Evolutionary conservation across 345 rosid genomes (phyloP), one percentile per base, ranked within the genome.

Genomic region (Toxicodendron radicans): DNA sequence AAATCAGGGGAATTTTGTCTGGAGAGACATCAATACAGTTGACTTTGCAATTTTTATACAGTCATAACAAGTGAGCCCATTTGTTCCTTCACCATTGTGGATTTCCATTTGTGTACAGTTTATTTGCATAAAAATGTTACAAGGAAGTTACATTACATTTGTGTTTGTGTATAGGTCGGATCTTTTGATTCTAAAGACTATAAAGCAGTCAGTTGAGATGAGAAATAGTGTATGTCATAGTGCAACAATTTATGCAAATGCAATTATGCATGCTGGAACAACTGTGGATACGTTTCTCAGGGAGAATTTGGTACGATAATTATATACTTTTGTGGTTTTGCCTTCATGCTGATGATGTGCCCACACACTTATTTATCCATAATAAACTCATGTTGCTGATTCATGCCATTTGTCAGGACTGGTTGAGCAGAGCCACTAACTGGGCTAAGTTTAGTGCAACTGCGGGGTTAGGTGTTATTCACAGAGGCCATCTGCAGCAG

Each of bases 361-460:
- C 16, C 76, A 71, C 54, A 59, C 24, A 11, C 38, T 6, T 30
- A 54, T 58, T 58, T 41, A 23, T 27, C 14, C 41, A 21, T 27
- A 20, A 56, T 38, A 21, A 69, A 45, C 17, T 73, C 76, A 41
- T 21, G 20, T 45, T 78, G 27, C 70, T 73, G 32, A 10, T 63
- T 71, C 63, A 18, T 71, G 54, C 75, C 16, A 32, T 70, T 66
- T 73, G 32, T 76, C 90, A 96, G 99, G 99, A 96, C 76, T 96
- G 99, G 99, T 79, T 96, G 85, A 92, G 98, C 85, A 92, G 98
- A 82, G 99, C 98, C 52, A 93, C 99, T 75, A 96, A 96, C 75
- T 96, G 99, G 99, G 99, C 98, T 41, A 96, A 93, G 83, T 96
- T 96, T 82, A 96, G 97, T 88, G 99, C 99, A 21, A 96, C 97